Base-by-base conservation (phyloP, 192 early-diverging fungal species). In the Coemansia sp. region DNA sequence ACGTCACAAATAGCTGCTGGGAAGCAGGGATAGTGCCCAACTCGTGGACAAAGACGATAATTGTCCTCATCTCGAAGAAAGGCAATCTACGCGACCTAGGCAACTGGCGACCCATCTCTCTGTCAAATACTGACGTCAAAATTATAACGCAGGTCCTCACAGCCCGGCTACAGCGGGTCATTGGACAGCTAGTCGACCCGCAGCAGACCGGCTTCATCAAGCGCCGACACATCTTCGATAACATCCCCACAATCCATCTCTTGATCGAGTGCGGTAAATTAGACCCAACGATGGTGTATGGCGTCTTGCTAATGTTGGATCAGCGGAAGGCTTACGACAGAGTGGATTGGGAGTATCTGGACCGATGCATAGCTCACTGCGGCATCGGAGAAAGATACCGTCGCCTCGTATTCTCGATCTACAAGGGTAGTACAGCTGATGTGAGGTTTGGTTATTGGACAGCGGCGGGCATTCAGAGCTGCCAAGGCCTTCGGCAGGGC, bases 301-400 rank as follows among this genome's bases (percentile, higher is more conserved):
- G 43, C 11, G 43, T 16, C 34, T 2, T 70, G 9, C 69, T 65
- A 1, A 3, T 72, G 27, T 52, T 65, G 0, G 63, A 65, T 49
- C 70, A 72, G 31, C 24, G 40, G 1, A 72, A 72, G 52, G 70
- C 63, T 1, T 72, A 72, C 12, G 70, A 72, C 41, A 10, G 63
- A 4, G 70, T 72, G 9, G 63, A 72, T 41, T 65, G 70, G 70
- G 38, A 3, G 1, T 72, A 72, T 29, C 63, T 72, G 0, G 63
- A 65, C 40, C 1, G 51, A 1, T 72, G 70, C 47, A 20, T 63
- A 15, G n/a, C 16, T 0, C 34, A 62, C 60, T 63, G 59, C 47
- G 46, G 68, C 15, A 29, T 70, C 10, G 68, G 68, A 2, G 43
- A 12, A 8, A 8, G 18, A 5, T 70, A 36, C 34, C 33, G 59